phyloP scores from a whole-genome alignment of 2,329 filamentous ascomycete genomes.

The Emergomyces orientalis region DNA sequence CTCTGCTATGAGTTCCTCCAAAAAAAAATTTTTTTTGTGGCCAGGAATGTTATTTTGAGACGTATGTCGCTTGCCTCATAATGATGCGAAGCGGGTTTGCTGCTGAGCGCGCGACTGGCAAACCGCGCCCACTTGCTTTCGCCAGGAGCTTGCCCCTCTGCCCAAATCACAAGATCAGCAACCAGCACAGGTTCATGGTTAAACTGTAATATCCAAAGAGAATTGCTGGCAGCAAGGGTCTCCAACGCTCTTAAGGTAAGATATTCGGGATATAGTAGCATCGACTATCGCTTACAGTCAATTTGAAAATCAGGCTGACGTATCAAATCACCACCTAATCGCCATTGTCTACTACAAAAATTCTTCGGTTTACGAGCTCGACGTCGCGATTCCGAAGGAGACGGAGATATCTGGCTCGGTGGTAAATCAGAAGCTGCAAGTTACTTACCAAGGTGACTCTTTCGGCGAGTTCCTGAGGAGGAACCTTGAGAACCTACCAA shows the following conservation, averaged over 20 bases:
- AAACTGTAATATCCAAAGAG: too few species aligned
- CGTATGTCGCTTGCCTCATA: not conserved
- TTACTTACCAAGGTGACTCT: not conserved
- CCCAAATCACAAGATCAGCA: too few species aligned
- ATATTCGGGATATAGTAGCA: not conserved
- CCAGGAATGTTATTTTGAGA: too few species aligned
- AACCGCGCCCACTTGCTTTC: too few species aligned
- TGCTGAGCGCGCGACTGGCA: too few species aligned
- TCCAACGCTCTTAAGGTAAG: not conserved
- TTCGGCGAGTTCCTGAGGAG: not conserved
- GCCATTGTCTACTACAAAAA: not conserved
- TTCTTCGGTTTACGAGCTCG: not conserved
- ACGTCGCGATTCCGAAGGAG: not conserved
- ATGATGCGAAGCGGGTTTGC: not conserved
- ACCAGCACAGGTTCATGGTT: too few species aligned
- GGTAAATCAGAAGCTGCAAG: not conserved
- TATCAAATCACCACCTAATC: not conserved
- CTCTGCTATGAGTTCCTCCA: too few species aligned
- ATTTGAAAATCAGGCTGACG: not conserved
- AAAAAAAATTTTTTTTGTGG: too few species aligned
- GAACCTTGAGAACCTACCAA: not conserved
- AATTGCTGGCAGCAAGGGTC: not conserved
- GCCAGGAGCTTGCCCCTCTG: too few species aligned
- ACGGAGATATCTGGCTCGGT: not conserved
- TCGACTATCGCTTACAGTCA: not conserved